Evolutionary conservation across 2,329 filamentous ascomycete species (phyloP), one percentile per base, ranked within the genome.

Genomic region (Botryotinia narcissicola): DNA sequence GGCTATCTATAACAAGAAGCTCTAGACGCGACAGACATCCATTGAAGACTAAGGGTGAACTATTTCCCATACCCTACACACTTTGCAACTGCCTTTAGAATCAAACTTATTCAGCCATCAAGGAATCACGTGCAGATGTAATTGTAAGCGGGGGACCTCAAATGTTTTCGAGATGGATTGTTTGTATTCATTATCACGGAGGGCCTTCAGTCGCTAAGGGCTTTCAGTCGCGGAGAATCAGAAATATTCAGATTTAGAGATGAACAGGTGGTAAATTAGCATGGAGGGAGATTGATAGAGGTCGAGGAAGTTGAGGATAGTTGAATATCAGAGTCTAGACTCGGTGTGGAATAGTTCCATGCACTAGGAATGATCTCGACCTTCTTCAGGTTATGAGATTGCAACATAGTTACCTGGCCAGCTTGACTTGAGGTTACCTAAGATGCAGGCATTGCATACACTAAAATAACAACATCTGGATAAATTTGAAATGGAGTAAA

Each of bases 371-470:
- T 42, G 25, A 42, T 29, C 37, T 44, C 37, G 37, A 40, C 25
- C 37, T 63, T 29, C 7, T 35, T 25, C 48, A 22, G 29, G 22
- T 66, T 44, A 35, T 46, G 62, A 22, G 20, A 66, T 66, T 70
- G 67, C 42, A 61, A 70, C 51, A 61, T 61, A 10, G 67, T 70
- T 70, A 35, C 67, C 67, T 25, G 29, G 67, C n/a, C 51, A 70
- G 54, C 37, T 66, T 48, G 42, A 66, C n/a, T 66, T 35, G 42
- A 66, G 42, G 54, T 44, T 54, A 35, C 51, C 35, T 44, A 60
- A 22, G 67, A 61, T 70, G 67, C 51, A 70, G 46, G 37, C 18
- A 60, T n/a, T 54, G 51, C 67, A 46, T 54, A 32, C 22, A 46
- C 18, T 35, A 16, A 14, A 25, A 62, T 62, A 29, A 57, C 3